Conservation (phyloP, 495 filamentous ascomycete species). For the Hyaloscypha finlandica region DNA sequence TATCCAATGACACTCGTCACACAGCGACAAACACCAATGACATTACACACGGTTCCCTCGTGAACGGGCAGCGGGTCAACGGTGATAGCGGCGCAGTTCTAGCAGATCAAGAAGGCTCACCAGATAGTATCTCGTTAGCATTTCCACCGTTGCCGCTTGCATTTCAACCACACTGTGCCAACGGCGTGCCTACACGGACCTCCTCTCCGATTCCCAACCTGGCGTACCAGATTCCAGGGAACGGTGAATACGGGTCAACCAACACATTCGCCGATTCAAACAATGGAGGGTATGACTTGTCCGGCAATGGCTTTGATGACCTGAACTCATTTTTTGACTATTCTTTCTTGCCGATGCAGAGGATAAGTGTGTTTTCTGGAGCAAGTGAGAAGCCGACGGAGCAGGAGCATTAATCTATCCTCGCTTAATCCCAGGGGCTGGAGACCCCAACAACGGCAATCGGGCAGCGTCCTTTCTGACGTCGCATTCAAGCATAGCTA, state of each 20-base stretch:
- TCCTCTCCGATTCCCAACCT: constrained; percentile 8
- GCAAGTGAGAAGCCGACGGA: no score
- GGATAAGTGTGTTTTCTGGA: constrained; percentile 30
- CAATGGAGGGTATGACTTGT: neutral
- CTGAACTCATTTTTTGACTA: constrained; percentile 29
- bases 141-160: constrained; percentile 41
- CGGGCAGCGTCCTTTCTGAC: no score
- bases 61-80: constrained; percentile 6
- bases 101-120: constrained; percentile 20
- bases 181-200: constrained; percentile 40
- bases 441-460: no score
- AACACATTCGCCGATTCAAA: neutral
- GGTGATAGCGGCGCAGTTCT: neutral
- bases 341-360: constrained; percentile 26
- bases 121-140: constrained; percentile 36
- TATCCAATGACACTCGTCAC: no score
- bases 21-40: no score
- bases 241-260: neutral
- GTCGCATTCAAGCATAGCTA: no score
- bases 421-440: no score
- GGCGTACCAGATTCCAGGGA: neutral
- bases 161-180: constrained; percentile 38
- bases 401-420: no score
- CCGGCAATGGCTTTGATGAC: constrained; percentile 18
- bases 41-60: no score